Evolutionary conservation across 345 rosid genomes (phyloP), one percentile per base, ranked within the genome.

Genomic region (Lumnitzera racemosa): DNA sequence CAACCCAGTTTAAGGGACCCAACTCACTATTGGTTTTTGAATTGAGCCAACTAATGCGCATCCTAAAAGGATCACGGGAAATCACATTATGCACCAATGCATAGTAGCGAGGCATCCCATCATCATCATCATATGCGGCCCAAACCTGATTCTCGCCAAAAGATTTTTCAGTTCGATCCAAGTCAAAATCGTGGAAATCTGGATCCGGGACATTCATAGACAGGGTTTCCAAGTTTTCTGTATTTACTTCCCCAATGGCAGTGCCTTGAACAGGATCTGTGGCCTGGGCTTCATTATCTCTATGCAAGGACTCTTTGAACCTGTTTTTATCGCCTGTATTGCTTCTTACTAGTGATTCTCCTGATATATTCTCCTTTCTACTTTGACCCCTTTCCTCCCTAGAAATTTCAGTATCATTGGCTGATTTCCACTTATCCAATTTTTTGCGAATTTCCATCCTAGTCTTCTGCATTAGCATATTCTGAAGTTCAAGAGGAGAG

Each of bases 91-190:
- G 74, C 55, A 79, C 66, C 67, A 75, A 61, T 46, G 78, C 78
- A 66, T 79, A 79, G 58, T 58, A 71, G n/a, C 83, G 78, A 8
- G 83, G 83, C 83, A 79, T 76, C 61, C 83, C 83, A 65, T 79
- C 83, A 15, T 70, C 61, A 46, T 79, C 76, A 43, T 79, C 83
- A 55, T 79, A 73, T 14, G 71, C 74, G 20, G 81, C 80, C 83
- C 83, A 79, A 16, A 79, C 69, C 64, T 79, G 76, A 63, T 73
- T 64, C n/a, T 53, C 76, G 16, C 47, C 63, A 47, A 79, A 76
- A 10, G 76, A 68, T 41, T 49, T 62, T 61, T 79, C 83, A 3
- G 76, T 59, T 50, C 76, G 68, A 24, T 68, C 78, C 67, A 64
- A 59, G 52, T 79, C 83, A 15, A 79, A 79, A 55, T 79, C 68